These are phyloP conservation scores for Nicotiana noctiflora DNA, from an alignment of 257 asterid genomes.

Conservation along the genomic window DNA sequence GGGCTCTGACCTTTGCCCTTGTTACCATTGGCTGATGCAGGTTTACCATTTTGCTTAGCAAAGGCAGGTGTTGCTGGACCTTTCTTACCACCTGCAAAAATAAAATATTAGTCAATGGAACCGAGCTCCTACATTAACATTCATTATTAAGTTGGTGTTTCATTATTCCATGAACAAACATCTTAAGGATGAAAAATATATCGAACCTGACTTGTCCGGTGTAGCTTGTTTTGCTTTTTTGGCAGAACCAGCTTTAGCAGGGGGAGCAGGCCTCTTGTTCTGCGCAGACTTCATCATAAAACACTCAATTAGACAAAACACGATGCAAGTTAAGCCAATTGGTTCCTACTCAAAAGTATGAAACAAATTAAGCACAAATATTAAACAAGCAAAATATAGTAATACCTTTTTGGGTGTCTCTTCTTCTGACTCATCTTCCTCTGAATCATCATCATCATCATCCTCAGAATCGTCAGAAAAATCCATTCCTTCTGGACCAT, in stretches of 20 bases:
- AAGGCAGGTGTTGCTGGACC: not conserved
- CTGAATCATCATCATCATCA: constrained; percentile 15
- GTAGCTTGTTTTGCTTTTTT: constrained; percentile 49
- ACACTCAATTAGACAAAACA: not conserved
- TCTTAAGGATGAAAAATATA: not conserved
- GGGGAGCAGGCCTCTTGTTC: constrained; percentile 48
- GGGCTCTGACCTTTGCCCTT: constrained; percentile 10
- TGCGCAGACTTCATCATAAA: constrained; percentile 3
- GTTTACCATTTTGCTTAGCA: constrained; percentile 4
- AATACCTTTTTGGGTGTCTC: constrained; percentile 38
- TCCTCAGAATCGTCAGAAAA: not conserved
- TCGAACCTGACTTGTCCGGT: constrained; percentile 43
- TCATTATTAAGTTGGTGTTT: too few species aligned
- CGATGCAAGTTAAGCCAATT: not conserved
- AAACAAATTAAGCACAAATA: not conserved
- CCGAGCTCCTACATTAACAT: not conserved
- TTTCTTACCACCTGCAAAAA: constrained; percentile 3
- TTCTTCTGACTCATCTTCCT: constrained; percentile 30
- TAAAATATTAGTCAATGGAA: not conserved
- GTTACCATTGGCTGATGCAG: not conserved
- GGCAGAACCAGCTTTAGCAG: constrained; percentile 22
- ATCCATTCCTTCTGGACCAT: constrained; percentile 23
- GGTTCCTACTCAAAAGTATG: not conserved
- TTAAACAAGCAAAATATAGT: not conserved
- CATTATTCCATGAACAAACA: not conserved